Evolutionary conservation across 2,329 filamentous ascomycete genomes (phyloP).

Genomic region (Clonostachys rhizophaga): DNA sequence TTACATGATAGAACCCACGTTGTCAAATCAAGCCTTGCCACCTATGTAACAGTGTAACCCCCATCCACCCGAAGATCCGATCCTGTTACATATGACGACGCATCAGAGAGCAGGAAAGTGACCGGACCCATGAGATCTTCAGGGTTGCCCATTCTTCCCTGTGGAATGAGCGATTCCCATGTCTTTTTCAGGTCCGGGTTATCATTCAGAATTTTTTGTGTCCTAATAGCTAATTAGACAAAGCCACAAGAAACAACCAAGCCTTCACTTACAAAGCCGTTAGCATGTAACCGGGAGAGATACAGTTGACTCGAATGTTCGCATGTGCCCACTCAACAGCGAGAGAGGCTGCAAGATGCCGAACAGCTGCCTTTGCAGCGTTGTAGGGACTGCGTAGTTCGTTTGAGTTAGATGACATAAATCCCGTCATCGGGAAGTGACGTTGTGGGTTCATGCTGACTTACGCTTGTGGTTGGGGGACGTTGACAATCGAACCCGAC

Average conservation of each 20-base stretch:
- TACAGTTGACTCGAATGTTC: slow-evolving; percentile 90
- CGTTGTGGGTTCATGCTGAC: no score
- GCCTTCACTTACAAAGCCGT: slow-evolving; percentile 57
- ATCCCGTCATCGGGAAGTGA: no score
- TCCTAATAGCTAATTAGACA: slow-evolving; percentile 23
- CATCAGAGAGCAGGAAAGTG: slow-evolving; percentile 78
- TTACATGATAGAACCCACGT: no score
- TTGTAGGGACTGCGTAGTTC: slow-evolving; percentile 63
- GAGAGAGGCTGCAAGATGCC: slow-evolving; percentile 80
- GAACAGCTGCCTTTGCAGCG: slow-evolving; percentile 84
- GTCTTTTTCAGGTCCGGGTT: slow-evolving; percentile 85
- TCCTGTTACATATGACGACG: slow-evolving; percentile 66
- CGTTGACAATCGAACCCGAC: slow-evolving; percentile 90
- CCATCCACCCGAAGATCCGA: slow-evolving; percentile 81
- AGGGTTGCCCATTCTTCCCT: slow-evolving; percentile 89
- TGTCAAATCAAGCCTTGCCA: not conserved
- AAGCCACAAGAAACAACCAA: no score
- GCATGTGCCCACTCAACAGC: slow-evolving; percentile 91
- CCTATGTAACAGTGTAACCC: slow-evolving; percentile 77
- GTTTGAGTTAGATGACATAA: no score
- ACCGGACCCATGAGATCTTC: slow-evolving; percentile 93
- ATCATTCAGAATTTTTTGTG: slow-evolving; percentile 89
- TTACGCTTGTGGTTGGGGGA: slow-evolving; percentile 81
- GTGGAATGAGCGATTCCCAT: slow-evolving; percentile 89
- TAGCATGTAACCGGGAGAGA: slow-evolving; percentile 94